Conservation (phyloP, 306 rosid species). For the Parietaria judaica region DNA sequence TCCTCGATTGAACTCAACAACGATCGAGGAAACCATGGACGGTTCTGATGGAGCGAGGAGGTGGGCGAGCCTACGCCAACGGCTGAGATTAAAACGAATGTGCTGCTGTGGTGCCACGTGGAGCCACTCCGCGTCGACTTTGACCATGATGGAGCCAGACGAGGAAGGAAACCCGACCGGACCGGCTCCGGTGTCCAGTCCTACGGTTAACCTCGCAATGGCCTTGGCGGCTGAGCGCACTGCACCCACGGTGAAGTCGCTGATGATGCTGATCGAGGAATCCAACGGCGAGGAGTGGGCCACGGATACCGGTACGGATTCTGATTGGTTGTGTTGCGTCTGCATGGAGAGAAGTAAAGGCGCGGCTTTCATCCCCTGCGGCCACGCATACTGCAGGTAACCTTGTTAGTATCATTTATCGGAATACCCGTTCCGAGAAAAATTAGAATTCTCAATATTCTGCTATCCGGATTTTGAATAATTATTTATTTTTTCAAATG, state of each 20-base stretch:
- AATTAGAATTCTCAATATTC: too few relatives aligned
- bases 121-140: constrained; percentile 20
- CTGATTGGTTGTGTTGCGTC: constrained; percentile 33
- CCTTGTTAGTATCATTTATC: too few relatives aligned
- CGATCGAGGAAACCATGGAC: constrained; percentile 3
- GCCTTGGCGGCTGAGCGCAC: constrained; percentile 31
- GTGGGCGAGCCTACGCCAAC: constrained; percentile 17
- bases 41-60: constrained; percentile 12
- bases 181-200: constrained; percentile 1
- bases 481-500: too few relatives aligned
- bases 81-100: constrained; percentile 22
- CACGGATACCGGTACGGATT: background rate
- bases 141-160: constrained; percentile 18
- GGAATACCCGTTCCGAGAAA: too few relatives aligned
- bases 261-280: constrained; percentile 27
- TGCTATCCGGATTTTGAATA: too few relatives aligned
- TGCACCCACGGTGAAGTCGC: constrained; percentile 14
- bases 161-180: background rate
- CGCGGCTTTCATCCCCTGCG: constrained; percentile 31
- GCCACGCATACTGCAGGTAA: constrained; percentile 21
- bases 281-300: constrained; percentile 26
- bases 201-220: constrained; percentile 22
- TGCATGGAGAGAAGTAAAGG: constrained; percentile 32
- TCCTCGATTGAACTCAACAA: too few relatives aligned
- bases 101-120: constrained; percentile 24